Percentiles rank a stretch among this genome's conserved stretches.
Conservation (phyloP, 257 asterid species). For the Anisodus tanguticus region DNA sequence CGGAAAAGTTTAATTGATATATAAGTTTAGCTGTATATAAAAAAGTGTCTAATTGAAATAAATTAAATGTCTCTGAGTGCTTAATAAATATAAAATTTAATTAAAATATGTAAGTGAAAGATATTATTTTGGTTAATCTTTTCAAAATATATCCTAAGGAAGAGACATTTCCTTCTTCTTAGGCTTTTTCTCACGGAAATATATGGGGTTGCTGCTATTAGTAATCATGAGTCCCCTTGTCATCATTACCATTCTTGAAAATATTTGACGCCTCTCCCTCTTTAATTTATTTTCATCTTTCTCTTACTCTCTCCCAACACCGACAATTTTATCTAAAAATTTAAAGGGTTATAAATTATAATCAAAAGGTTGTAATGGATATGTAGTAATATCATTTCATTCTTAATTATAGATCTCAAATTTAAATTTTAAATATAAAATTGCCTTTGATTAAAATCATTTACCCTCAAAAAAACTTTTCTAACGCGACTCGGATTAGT, state of each 20-base stretch:
- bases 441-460: background rate
- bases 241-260: slow-evolving; percentile 66
- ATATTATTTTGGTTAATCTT: too few species aligned
- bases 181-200: slow-evolving; percentile 49
- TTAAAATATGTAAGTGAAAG: too few species aligned
- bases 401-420: too few species aligned
- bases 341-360: background rate
- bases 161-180: slow-evolving; percentile 39
- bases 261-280: slow-evolving; percentile 25
- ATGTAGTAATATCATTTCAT: background rate
- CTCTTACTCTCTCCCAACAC: background rate
- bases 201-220: slow-evolving; percentile 46
- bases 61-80: too few species aligned
- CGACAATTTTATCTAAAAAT: background rate
- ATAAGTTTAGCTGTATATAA: too few species aligned
- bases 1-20: too few species aligned
- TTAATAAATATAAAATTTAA: too few species aligned
- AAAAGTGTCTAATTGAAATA: too few species aligned
- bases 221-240: slow-evolving; percentile 51
- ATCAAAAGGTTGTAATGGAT: background rate
- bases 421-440: too few species aligned
- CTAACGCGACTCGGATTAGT: too few species aligned
- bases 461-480: too few species aligned
- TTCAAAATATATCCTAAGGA: background rate
- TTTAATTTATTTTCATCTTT: background rate